Percentiles rank a stretch among this genome's conserved stretches.
phyloP scores from a whole-genome alignment of 2,329 filamentous ascomycete species.

The Penicillium sp. region DNA sequence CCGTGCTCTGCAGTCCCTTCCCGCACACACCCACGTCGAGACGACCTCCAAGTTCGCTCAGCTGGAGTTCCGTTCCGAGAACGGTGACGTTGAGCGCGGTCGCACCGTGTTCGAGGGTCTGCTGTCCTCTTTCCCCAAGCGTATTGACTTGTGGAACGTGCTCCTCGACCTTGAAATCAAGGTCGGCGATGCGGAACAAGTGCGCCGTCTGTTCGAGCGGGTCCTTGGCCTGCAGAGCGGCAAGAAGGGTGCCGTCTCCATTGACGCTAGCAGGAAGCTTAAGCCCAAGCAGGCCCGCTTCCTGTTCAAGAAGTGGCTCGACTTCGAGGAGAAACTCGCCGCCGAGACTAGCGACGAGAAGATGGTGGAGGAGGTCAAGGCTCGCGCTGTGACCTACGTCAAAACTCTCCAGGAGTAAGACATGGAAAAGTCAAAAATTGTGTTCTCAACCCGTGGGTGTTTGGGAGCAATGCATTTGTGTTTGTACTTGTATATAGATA shows the following conservation, averaged over 20 bases:
- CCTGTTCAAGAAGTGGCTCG: slow-evolving; percentile 89
- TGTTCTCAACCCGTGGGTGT: slow-evolving; percentile 22
- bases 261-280: slow-evolving; percentile 59
- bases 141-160: slow-evolving; percentile 90
- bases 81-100: slow-evolving; percentile 84
- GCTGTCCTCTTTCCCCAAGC: slow-evolving; percentile 81
- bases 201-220: slow-evolving; percentile 80
- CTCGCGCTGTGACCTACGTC: slow-evolving; percentile 70
- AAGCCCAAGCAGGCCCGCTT: slow-evolving; percentile 81
- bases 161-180: slow-evolving; percentile 81
- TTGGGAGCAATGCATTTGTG: slow-evolving; percentile 25
- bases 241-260: slow-evolving; percentile 35
- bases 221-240: slow-evolving; percentile 54
- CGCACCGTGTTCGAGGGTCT: slow-evolving; percentile 93
- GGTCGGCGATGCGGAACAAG: slow-evolving; percentile 60
- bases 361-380: slow-evolving; percentile 69
- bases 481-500: slow-evolving; percentile 25
- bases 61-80: slow-evolving; percentile 82
- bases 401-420: slow-evolving; percentile 42
- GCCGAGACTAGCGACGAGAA: slow-evolving; percentile 62
- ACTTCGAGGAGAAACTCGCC: slow-evolving; percentile 72
- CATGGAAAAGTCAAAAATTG: slow-evolving; percentile 17
- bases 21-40: slow-evolving; percentile 66
- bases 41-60: slow-evolving; percentile 86
- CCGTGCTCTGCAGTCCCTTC: slow-evolving; percentile 82